Percentiles rank a stretch among this genome's conserved stretches.
phyloP scores from a whole-genome alignment of 768 basidiomycete genomes.

The Chlorophyllum brunneum region DNA sequence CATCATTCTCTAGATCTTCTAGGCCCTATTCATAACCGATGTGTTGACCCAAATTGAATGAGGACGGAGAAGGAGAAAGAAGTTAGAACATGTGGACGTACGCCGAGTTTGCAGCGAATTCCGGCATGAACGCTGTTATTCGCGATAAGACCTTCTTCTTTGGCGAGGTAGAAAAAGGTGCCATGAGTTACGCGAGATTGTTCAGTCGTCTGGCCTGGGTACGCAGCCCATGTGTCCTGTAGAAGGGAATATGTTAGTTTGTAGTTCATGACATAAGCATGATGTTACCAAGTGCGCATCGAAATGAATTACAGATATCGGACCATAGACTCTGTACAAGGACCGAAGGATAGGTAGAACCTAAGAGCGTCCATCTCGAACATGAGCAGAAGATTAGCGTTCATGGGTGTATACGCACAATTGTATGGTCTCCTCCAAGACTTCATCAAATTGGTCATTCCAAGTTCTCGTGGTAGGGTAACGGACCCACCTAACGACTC shows the following conservation, averaged over 20 bases:
- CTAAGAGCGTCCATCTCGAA: constrained; percentile 40
- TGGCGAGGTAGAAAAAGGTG: constrained; percentile 80
- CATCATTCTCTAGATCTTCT: constrained; percentile 64
- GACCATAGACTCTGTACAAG: constrained; percentile 75
- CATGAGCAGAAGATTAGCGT: constrained; percentile 27
- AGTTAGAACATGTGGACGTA: constrained; percentile 19
- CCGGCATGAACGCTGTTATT: constrained; percentile 84
- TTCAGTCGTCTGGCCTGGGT: constrained; percentile 51
- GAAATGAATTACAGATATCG: constrained; percentile 80
- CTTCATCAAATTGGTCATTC: constrained; percentile 22
- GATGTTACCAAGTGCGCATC: constrained; percentile 51
- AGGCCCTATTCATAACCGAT: constrained; percentile 39
- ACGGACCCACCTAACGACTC: constrained; percentile 54
- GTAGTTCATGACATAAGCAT: constrained; percentile 31
- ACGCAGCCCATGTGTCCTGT: constrained; percentile 62
- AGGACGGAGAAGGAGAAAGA: no score
- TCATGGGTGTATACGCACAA: constrained; percentile 38
- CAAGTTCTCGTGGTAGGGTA: neutral
- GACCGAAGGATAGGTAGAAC: constrained; percentile 82
- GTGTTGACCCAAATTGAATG: no score
- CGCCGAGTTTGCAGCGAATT: constrained; percentile 68
- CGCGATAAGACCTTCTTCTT: constrained; percentile 71
- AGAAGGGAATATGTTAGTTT: constrained; percentile 32
- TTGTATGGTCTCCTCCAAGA: constrained; percentile 87
- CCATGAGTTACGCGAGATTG: constrained; percentile 79